Percentiles rank a stretch among this genome's conserved stretches.
These are phyloP conservation scores for Talaromyces sp. DNA, from an alignment of 2,329 filamentous ascomycete genomes.

Conservation along the genomic window DNA sequence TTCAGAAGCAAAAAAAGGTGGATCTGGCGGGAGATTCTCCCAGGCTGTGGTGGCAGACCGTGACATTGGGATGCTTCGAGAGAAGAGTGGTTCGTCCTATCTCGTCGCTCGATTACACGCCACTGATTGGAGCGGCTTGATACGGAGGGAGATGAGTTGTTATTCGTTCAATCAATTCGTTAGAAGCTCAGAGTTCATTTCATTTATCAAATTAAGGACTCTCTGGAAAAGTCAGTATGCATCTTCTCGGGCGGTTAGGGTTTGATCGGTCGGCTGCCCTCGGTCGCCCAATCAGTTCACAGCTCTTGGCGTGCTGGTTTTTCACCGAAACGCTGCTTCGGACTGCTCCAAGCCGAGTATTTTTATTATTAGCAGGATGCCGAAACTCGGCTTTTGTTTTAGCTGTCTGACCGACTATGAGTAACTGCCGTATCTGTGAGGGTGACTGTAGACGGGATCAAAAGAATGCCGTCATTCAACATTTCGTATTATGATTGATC, in stretches of 20 bases:
- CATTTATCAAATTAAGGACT: background rate
- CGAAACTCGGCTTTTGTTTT: conserved; percentile 3
- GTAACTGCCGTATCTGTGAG: background rate
- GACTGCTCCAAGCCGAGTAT: conserved; percentile 16
- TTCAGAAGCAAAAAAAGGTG: conserved; percentile 12
- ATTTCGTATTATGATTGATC: background rate
- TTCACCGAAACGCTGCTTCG: background rate
- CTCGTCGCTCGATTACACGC: background rate
- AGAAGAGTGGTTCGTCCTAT: conserved; percentile 13
- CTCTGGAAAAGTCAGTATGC: background rate
- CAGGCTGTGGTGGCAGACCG: conserved; percentile 1
- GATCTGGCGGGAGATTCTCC: conserved; percentile 17
- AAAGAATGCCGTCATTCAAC: background rate
- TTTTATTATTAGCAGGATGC: background rate
- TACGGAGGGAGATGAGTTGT: background rate
- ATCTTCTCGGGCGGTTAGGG: background rate
- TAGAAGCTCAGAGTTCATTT: background rate
- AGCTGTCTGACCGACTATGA: background rate
- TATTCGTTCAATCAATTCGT: background rate
- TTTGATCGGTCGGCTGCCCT: conserved; percentile 14
- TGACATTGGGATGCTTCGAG: background rate
- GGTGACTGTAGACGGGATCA: background rate
- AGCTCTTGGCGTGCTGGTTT: background rate
- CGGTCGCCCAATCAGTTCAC: background rate
- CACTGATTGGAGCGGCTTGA: conserved; percentile 14